Base-by-base conservation (phyloP, 2,329 filamentous ascomycete species). In the Aspergillus sp. region DNA sequence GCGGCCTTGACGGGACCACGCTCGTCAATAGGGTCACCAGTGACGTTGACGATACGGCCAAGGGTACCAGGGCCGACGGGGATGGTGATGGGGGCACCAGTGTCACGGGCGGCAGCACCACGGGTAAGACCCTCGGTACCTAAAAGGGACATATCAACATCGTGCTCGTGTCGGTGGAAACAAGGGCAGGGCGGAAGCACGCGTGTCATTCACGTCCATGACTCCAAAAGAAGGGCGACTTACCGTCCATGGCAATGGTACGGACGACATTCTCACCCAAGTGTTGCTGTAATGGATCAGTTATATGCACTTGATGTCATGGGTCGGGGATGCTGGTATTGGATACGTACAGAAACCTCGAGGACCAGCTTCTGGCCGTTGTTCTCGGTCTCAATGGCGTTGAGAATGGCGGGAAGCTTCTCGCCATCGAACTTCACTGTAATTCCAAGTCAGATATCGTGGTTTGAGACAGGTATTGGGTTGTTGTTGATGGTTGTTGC, bases 211-310 rank as follows among this genome's bases (percentile, higher is more conserved):
- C 19, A 57, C 17, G 34, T 23, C 47, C 31, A 43, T 23, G 28
- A 30, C 41, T 7, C 31, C 62, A 54, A 54, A 61, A 43, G 60
- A 56, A 53, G 46, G 50, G 54, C 47, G 59, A 69, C 88, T 82
- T 89, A 96, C 94, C 95, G 84, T 99, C 95, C 95, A 99, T 99
- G 84, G 95, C 95, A 96, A 99, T 99, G 83, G 92, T 96, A 83
- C 95, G 90, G 82, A 99, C 95, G 80, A 97, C 92, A 87, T 92
- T 97, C 87, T 99, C 92, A 85, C 95, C 95, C 83, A 99, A 85
- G 89, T 98, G 95, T 97, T 99, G 95, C 93, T 97, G 75, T 71
- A 61, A 41, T 55, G 8, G 38, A 67, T 72, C 70, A 75, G 69
- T 65, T 64, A 34, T 19, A 34, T 23, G 54, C 19, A 58, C 54